A percentile compares a stretch with the other conserved stretches of the same genome.
Conservation (phyloP, 352 stramenopile species). For the Pythium diclinum region DNA sequence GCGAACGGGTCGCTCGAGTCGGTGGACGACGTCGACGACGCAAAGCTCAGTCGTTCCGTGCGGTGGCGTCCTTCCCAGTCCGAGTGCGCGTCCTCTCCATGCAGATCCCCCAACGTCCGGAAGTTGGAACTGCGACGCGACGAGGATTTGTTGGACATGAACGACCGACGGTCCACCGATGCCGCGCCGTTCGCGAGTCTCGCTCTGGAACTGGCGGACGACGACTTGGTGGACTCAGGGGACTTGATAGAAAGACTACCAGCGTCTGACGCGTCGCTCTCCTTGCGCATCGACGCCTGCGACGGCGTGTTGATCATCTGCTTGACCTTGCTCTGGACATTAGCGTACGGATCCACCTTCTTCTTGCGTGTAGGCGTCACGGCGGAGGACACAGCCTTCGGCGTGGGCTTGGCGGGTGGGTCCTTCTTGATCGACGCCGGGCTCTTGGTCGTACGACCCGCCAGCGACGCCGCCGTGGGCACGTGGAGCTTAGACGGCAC, state of each 20-base stretch:
- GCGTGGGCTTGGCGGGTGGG: constrained; percentile 6
- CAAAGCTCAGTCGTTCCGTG: constrained; percentile 19
- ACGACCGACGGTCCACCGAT: constrained; percentile 21
- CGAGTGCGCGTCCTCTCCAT: constrained; percentile 16
- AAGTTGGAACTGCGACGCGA: constrained; percentile 8
- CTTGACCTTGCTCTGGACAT: constrained; percentile 54
- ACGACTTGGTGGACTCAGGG: not conserved
- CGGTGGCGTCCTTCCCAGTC: constrained; percentile 25
- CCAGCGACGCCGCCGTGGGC: constrained; percentile 24
- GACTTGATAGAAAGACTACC: not conserved
- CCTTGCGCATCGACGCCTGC: constrained; percentile 1
- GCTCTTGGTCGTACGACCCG: constrained; percentile 23
- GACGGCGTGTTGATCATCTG: constrained; percentile 27
- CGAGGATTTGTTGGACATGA: constrained; percentile 17
- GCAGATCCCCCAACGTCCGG: constrained; percentile 12
- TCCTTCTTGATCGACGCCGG: constrained; percentile 11
- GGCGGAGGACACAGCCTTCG: not conserved
- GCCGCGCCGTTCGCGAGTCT: constrained; percentile 13
- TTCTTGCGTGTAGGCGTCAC: constrained; percentile 8
- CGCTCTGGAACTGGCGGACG: not conserved
- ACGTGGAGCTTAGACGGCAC: constrained; percentile 28
- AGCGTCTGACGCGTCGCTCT: constrained; percentile 7
- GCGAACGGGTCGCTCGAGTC: constrained; percentile 33
- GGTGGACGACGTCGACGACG: constrained; percentile 28
- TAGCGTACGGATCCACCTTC: constrained; percentile 41